These are phyloP conservation scores for Ustulina deusta DNA, from an alignment of 2,329 filamentous ascomycete genomes.

Conservation along the genomic window DNA sequence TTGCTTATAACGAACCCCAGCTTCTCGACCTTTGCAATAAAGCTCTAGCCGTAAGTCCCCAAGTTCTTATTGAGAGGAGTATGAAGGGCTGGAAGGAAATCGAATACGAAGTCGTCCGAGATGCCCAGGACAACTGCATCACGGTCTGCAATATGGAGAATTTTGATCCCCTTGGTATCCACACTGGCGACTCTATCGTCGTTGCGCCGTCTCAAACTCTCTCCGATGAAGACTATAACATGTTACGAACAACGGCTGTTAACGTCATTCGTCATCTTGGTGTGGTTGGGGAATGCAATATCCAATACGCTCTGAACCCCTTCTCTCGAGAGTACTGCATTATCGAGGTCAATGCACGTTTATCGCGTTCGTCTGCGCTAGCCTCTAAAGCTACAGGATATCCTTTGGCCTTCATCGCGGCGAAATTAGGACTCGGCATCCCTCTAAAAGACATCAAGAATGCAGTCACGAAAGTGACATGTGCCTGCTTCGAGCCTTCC, in stretches of 20 bases:
- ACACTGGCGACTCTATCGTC: constrained; percentile 98
- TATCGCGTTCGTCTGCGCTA: constrained; percentile 93
- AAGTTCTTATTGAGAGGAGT: constrained; percentile 95
- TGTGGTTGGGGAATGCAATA: constrained; percentile 98
- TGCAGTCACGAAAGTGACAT: constrained; percentile 93
- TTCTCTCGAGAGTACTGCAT: constrained; percentile 98
- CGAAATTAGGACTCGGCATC: constrained; percentile 94
- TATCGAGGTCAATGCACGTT: constrained; percentile 97
- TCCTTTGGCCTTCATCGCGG: constrained; percentile 94
- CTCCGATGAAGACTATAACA: constrained; percentile 98
- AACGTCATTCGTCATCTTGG: constrained; percentile 97
- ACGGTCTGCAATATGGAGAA: constrained; percentile 99
- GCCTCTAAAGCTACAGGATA: constrained; percentile 98
- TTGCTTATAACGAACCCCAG: constrained; percentile 88
- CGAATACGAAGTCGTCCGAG: constrained; percentile 97
- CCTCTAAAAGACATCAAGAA: constrained; percentile 97
- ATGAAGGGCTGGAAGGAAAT: constrained; percentile 99
- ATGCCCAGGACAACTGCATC: constrained; percentile 97
- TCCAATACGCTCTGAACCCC: constrained; percentile 97
- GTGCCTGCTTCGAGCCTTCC: constrained; percentile 97
- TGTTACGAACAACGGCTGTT: constrained; percentile 95
- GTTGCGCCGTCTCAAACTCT: constrained; percentile 97
- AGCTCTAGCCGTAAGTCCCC: constrained; percentile 93
- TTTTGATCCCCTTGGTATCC: constrained; percentile 97
- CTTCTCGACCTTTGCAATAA: constrained; percentile 91